A percentile compares a stretch with the other conserved stretches of the same genome.
phyloP scores from a whole-genome alignment of 2,329 filamentous ascomycete genomes.

The Hirsutella minnesotensis region DNA sequence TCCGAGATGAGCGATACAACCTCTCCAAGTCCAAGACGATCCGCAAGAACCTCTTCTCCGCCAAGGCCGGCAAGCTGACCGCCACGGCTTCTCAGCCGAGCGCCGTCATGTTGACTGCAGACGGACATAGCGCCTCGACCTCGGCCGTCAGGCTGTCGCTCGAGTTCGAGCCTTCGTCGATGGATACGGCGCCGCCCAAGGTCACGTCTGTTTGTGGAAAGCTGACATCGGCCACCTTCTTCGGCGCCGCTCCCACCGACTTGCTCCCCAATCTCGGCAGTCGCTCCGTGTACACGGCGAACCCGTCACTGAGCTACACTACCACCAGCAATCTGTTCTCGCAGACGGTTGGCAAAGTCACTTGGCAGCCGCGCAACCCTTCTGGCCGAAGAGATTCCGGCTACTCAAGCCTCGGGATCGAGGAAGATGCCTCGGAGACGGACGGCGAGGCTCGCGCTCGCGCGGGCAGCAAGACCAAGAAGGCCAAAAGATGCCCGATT shows the following conservation, averaged over 20 bases:
- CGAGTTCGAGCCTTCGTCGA: conserved; percentile 31
- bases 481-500: conserved; percentile 17
- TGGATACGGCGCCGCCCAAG: conserved; percentile 32
- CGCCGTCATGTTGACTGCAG: conserved; percentile 36
- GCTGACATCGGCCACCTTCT: conserved; percentile 40
- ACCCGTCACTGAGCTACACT: conserved; percentile 34
- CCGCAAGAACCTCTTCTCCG: conserved; percentile 38
- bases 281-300: conserved; percentile 25
- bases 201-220: conserved; percentile 38
- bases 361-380: conserved; percentile 28
- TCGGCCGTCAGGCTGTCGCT: conserved; percentile 33
- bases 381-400: conserved; percentile 38
- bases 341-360: conserved; percentile 18
- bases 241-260: conserved; percentile 31
- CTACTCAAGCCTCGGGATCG: conserved; percentile 32
- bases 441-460: conserved; percentile 12
- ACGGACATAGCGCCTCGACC: conserved; percentile 30
- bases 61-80: conserved; percentile 37
- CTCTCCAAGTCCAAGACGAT: conserved; percentile 39
- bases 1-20: conserved; percentile 35
- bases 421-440: conserved; percentile 23
- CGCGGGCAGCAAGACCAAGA: conserved; percentile 9
- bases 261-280: conserved; percentile 39
- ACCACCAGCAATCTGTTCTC: conserved; percentile 29
- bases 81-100: conserved; percentile 32